Evolutionary conservation across 306 rosid species (phyloP).

Genomic region (Castanea sativa): DNA sequence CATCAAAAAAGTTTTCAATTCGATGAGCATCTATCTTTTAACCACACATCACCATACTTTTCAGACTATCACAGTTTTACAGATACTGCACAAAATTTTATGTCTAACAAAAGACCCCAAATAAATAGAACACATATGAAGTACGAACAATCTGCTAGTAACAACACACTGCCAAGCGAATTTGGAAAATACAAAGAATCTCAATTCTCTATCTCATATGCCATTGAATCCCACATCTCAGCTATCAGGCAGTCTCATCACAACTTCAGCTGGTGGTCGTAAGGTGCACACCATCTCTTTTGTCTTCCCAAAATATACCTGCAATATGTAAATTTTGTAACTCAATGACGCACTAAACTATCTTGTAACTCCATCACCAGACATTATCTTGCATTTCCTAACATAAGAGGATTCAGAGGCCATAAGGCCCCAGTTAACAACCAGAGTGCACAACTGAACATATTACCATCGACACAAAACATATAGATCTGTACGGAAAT

Average conservation of each 20-base stretch:
- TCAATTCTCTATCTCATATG: slow-evolving; percentile 3
- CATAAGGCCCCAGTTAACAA: not conserved
- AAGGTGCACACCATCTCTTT: slow-evolving; percentile 99
- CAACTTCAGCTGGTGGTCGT: slow-evolving; percentile 89
- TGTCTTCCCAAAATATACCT: slow-evolving; percentile 97
- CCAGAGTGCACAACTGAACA: not conserved
- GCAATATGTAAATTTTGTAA: slow-evolving; percentile 15
- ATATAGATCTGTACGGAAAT: not conserved
- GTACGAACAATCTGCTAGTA: slow-evolving; percentile 14
- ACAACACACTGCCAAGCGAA: slow-evolving; percentile 12
- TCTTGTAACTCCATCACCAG: not conserved
- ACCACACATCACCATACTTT: not conserved
- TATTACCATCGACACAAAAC: not conserved
- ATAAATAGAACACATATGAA: not conserved
- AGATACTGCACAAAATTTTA: not conserved
- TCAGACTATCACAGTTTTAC: not conserved
- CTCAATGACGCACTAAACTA: not conserved
- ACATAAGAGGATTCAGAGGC: slow-evolving; percentile 3
- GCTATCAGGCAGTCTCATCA: slow-evolving; percentile 72
- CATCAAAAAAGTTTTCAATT: not conserved
- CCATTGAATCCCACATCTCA: slow-evolving; percentile 34
- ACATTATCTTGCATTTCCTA: not conserved
- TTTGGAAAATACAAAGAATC: slow-evolving; percentile 6
- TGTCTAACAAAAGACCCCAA: not conserved
- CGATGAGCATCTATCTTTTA: not conserved